Evolutionary conservation across 73 alveolate species (phyloP).

Genomic region (Paramecium caudatum): DNA sequence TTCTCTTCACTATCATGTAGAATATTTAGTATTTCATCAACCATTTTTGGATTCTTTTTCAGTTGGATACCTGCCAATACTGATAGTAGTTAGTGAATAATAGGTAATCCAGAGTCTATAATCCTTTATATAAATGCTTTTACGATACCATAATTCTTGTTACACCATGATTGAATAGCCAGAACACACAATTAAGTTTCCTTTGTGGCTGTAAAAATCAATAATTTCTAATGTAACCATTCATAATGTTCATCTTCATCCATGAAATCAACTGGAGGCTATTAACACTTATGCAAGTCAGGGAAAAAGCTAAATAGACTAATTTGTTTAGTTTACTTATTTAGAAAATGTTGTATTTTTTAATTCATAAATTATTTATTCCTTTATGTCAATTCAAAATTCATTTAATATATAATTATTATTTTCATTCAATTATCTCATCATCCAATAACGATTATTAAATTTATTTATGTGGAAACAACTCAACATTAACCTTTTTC

Average conservation of each 20-base stretch:
- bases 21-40: background rate
- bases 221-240: slow-evolving; percentile 40
- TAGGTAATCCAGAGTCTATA: slow-evolving; percentile 25
- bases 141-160: background rate
- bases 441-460: too few species aligned
- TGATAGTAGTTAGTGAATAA: background rate
- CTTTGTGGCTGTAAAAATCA: background rate
- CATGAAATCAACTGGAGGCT: slow-evolving; percentile 36
- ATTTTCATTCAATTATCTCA: too few species aligned
- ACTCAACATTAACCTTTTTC: too few species aligned
- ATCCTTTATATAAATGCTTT: slow-evolving; percentile 6
- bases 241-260: slow-evolving; percentile 54
- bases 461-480: too few species aligned
- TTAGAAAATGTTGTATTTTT: slow-evolving; percentile 2
- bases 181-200: background rate
- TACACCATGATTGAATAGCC: slow-evolving; percentile 4
- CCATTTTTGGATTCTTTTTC: slow-evolving; percentile 40
- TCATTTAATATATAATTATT: too few species aligned
- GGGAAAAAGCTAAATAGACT: slow-evolving; percentile 12
- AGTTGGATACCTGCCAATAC: background rate
- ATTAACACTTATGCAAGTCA: background rate
- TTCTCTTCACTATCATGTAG: background rate
- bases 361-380: too few species aligned
- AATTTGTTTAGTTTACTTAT: background rate
- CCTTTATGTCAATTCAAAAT: too few species aligned